Evolutionary conservation across 345 rosid species (phyloP).

Genomic region (Pugionium dolabratum): DNA sequence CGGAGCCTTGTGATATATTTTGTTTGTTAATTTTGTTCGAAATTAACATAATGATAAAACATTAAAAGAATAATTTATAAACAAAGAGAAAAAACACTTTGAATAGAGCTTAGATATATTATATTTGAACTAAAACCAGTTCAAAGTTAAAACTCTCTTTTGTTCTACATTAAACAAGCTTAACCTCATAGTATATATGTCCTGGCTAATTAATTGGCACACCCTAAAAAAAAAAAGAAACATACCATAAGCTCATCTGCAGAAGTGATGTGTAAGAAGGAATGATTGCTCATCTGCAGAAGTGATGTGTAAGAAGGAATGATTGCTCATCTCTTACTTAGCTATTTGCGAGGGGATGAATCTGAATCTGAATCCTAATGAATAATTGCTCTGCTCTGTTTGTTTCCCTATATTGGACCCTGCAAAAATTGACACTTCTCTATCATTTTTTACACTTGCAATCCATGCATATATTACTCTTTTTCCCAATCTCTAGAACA

Average conservation of each 20-base stretch:
- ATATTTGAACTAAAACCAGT: conserved; percentile 1
- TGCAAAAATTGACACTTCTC: conserved; percentile 34
- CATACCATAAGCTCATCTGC: conserved; percentile 17
- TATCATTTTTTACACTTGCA: conserved; percentile 29
- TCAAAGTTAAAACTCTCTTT: not conserved
- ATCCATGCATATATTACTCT: conserved; percentile 19
- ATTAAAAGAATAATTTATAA: not conserved
- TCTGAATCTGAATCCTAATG: conserved; percentile 33
- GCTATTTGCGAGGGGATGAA: conserved; percentile 38
- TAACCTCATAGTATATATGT: not conserved
- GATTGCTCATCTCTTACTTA: conserved; percentile 21
- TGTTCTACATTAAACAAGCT: conserved; percentile 5
- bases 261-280: conserved; percentile 25
- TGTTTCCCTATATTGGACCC: conserved; percentile 35
- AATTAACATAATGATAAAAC: conserved; percentile 1
- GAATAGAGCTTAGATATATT: not conserved
- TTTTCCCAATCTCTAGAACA: conserved; percentile 11
- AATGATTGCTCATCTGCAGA: conserved; percentile 30
- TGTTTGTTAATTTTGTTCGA: not conserved
- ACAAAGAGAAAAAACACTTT: not conserved
- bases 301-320: conserved; percentile 31
- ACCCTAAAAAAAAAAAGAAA: not conserved
- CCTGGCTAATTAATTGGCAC: not conserved
- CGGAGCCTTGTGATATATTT: too few relatives aligned
- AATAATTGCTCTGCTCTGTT: conserved; percentile 33